phyloP scores from a whole-genome alignment of 768 basidiomycete species.

The Pisolithus orientalis region DNA sequence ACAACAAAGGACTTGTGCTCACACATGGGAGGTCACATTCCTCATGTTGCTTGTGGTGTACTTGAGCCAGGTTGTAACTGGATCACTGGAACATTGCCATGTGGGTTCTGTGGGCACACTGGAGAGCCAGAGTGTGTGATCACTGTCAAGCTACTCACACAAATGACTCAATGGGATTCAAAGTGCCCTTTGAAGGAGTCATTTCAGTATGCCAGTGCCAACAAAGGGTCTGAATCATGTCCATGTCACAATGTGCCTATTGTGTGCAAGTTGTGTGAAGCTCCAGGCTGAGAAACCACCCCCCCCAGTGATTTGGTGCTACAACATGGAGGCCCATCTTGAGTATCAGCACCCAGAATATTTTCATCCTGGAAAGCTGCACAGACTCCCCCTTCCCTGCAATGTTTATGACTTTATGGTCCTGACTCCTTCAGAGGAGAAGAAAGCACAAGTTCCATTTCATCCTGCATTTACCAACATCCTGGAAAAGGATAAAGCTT shows the following conservation, averaged over 20 bases:
- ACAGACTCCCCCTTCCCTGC: no score
- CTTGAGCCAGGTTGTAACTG: no score
- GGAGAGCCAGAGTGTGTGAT: no score
- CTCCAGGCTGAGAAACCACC: neutral
- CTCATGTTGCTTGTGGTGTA: neutral
- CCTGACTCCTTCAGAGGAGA: no score
- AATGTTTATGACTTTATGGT: no score
- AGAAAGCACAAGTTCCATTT: no score
- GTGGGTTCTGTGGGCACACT: no score
- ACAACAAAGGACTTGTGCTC: slow-evolving; percentile 1
- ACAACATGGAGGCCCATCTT: neutral
- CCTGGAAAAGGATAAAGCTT: no score
- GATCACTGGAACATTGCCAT: no score
- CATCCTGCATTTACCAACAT: no score
- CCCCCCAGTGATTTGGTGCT: neutral
- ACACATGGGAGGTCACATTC: slow-evolving; percentile 2
- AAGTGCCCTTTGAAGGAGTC: neutral
- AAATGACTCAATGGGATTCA: no score
- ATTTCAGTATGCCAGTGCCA: neutral
- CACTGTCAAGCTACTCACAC: no score
- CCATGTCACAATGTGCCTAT: neutral
- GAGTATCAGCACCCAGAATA: neutral
- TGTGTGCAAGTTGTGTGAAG: neutral
- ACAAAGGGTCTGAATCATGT: neutral
- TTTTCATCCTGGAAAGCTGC: neutral